These are phyloP conservation scores for Trichoderma atroviride DNA, from an alignment of 2,329 filamentous ascomycete genomes.

Conservation along the genomic window DNA sequence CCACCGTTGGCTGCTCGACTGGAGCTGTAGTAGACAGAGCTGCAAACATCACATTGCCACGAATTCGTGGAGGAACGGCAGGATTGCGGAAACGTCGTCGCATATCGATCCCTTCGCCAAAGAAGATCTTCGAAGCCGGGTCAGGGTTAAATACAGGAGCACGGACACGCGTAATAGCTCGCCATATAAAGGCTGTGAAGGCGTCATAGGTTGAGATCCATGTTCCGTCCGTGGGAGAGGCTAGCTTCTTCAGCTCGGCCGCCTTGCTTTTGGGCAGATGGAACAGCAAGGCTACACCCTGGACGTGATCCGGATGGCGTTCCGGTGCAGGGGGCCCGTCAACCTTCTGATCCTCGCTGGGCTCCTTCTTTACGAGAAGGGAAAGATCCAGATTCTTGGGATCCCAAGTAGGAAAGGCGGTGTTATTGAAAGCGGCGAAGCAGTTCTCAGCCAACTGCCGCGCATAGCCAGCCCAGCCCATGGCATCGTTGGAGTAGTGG, in stretches of 20 bases:
- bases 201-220: conserved; percentile 23
- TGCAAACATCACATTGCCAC: conserved; percentile 13
- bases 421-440: background rate
- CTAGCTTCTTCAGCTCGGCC: conserved; percentile 13
- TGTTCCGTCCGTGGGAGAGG: background rate
- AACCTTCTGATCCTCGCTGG: background rate
- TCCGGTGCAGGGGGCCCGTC: background rate
- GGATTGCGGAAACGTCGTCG: conserved; percentile 1
- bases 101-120: conserved; percentile 7
- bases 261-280: conserved; percentile 12
- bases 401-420: background rate
- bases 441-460: conserved; percentile 18
- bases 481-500: conserved; percentile 8
- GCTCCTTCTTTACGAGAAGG: background rate
- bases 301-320: background rate
- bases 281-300: background rate
- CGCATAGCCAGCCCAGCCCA: conserved; percentile 11
- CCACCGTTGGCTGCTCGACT: conserved; percentile 6
- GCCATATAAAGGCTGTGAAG: conserved; percentile 18
- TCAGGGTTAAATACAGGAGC: conserved; percentile 7
- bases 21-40: background rate
- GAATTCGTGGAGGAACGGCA: background rate
- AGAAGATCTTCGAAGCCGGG: background rate
- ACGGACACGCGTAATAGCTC: background rate
- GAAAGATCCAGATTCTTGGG: conserved; percentile 4